Evolutionary conservation across 305 asterid genomes (phyloP), one percentile per base, ranked within the genome.

Genomic region (Fraxinus baroniana): DNA sequence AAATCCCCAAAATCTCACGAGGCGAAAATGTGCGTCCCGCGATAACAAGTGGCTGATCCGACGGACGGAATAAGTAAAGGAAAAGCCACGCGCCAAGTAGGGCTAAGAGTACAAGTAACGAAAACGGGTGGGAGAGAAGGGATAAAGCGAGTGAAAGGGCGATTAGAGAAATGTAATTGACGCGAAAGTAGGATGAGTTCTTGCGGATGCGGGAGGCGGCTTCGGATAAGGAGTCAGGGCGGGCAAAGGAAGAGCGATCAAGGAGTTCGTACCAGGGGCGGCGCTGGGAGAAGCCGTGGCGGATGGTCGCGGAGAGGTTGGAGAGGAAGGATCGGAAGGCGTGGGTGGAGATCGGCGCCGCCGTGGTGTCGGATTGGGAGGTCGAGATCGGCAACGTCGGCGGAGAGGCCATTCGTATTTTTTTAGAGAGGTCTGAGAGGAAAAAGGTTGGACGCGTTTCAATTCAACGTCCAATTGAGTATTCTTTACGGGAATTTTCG

Each of bases 231-330:
- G 92, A 85, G 10, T 91, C 92, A 6, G 95, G 95, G 24, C 93
- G 91, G 83, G 92, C 49, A 86, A 91, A 88, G 82, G 95, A 85
- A 68, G 92, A 80, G 57, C 93, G 92, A 20, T 91, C 95, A 37
- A 90, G 37, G 71, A 91, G 93, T 78, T 91, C 95, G 3, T 44
- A 44, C 95, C 95, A 91, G 35, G 95, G 95, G 46, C 95, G 92
- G 41, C 92, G 93, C 86, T 88, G 91, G n/a, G 93, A 77, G 81
- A 90, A 78, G 74, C 90, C 90, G 44, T 84, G 89, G 83, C 91
- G 90, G 83, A 90, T 76, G 79, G 90, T 80, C 68, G 90, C 22
- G 78, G 55, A 79, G 77, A 90, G 85, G 49, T 91, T 90, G 41
- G 90, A 80, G 55, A 89, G 28, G 83, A 91, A 90, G 44, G 88